These are phyloP conservation scores for Kurtzmaniella quercitrusa DNA, from an alignment of 1,139 yeast species.

Conservation along the genomic window DNA sequence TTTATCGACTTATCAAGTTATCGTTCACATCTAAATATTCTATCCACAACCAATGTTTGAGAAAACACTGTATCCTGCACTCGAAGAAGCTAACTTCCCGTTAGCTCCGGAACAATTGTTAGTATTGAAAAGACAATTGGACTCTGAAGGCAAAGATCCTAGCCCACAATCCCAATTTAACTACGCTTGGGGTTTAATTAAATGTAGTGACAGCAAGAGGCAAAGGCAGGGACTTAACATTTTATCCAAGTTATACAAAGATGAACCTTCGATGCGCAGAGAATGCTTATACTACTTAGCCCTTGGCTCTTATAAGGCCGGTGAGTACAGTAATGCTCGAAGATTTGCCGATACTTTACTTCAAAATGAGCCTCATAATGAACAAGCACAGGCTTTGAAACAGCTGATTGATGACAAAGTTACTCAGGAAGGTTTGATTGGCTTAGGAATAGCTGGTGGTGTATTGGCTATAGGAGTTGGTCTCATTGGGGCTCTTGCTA, in stretches of 20 bases:
- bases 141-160: conserved; percentile 75
- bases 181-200: conserved; percentile 94
- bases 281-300: conserved; percentile 88
- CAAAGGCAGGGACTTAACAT: conserved; percentile 79
- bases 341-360: conserved; percentile 78
- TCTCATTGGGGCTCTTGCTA: conserved; percentile 53
- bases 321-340: conserved; percentile 83
- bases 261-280: conserved; percentile 77
- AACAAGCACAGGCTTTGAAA: conserved; percentile 70
- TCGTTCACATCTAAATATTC: too few relatives aligned
- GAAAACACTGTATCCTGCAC: conserved; percentile 30
- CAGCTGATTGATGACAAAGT: conserved; percentile 79
- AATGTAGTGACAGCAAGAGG: conserved; percentile 55
- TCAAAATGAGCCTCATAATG: conserved; percentile 76
- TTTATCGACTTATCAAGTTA: too few relatives aligned
- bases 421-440: conserved; percentile 82
- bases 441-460: conserved; percentile 84
- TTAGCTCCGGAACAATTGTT: conserved; percentile 72
- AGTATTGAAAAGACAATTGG: conserved; percentile 72
- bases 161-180: conserved; percentile 84
- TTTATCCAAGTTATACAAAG: conserved; percentile 69
- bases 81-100: conserved; percentile 49
- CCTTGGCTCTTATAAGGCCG: conserved; percentile 82
- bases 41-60: conserved; percentile 7
- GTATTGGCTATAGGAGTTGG: conserved; percentile 81